phyloP scores from a whole-genome alignment of 75 land plant genomes.

The Adiantum capillusveneris region DNA sequence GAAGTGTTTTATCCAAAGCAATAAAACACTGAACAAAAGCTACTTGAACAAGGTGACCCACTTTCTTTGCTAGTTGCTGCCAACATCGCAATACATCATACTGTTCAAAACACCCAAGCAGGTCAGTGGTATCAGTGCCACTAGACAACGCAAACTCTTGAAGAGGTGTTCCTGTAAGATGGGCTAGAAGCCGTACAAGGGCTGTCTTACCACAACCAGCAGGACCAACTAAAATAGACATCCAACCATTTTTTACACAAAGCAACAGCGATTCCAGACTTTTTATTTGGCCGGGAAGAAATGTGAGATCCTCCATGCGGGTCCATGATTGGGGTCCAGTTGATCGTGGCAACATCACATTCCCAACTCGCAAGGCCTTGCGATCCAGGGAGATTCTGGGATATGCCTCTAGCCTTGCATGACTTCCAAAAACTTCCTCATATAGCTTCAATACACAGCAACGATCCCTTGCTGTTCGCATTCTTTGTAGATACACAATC shows the following conservation, averaged over 20 bases:
- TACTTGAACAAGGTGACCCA: conserved; percentile 10
- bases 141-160: conserved; percentile 71
- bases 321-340: conserved; percentile 22
- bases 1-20: not conserved
- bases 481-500: conserved; percentile 73
- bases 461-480: conserved; percentile 79
- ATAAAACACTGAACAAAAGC: conserved; percentile 19
- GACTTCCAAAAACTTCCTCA: conserved; percentile 60
- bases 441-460: conserved; percentile 51
- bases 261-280: conserved; percentile 65
- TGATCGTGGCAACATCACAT: conserved; percentile 36
- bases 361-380: conserved; percentile 43
- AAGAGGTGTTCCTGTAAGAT: conserved; percentile 74
- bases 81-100: conserved; percentile 57
- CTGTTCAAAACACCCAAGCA: conserved; percentile 99
- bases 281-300: conserved; percentile 54
- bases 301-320: conserved; percentile 30
- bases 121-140: conserved; percentile 86
- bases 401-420: conserved; percentile 36
- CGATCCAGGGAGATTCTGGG: conserved; percentile 50
- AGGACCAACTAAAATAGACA: conserved; percentile 93
- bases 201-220: conserved; percentile 89
- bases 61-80: conserved; percentile 16
- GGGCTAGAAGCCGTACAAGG: conserved; percentile 61
- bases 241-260: conserved; percentile 72